Evolutionary conservation across 2,329 filamentous ascomycete species (phyloP).

Genomic region (Pezicula radicicola): DNA sequence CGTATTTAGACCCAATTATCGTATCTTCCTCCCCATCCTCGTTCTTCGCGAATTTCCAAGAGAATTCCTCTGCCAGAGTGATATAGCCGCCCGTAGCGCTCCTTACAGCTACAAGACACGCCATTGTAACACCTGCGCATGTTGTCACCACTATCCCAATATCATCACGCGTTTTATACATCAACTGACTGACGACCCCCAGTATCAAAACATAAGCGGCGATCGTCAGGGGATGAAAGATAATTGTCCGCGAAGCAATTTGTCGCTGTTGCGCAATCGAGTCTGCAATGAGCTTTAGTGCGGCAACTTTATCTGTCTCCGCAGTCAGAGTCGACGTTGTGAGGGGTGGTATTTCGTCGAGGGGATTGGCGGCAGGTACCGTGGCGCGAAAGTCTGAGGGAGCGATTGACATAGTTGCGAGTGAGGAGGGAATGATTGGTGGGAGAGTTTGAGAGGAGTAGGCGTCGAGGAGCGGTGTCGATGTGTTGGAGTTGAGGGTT

Average conservation of each 20-base stretch:
- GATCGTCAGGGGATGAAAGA: slow-evolving; percentile 58
- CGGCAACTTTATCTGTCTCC: slow-evolving; percentile 60
- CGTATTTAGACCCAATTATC: slow-evolving; percentile 65
- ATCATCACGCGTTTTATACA: slow-evolving; percentile 41
- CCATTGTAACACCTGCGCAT: slow-evolving; percentile 58
- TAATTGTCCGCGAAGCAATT: slow-evolving; percentile 57
- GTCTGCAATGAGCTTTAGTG: slow-evolving; percentile 73
- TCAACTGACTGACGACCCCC: slow-evolving; percentile 39
- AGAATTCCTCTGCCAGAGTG: slow-evolving; percentile 23
- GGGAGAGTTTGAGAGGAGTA: slow-evolving; percentile 37
- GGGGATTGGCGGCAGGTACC: slow-evolving; percentile 33
- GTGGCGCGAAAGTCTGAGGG: slow-evolving; percentile 24
- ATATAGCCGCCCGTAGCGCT: slow-evolving; percentile 58
- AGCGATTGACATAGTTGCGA: slow-evolving; percentile 33
- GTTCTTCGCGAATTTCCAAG: slow-evolving; percentile 20
- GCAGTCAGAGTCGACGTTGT: slow-evolving; percentile 54
- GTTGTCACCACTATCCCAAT: slow-evolving; percentile 54
- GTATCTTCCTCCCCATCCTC: slow-evolving; percentile 45
- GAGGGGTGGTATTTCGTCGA: slow-evolving; percentile 57
- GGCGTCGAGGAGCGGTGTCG: slow-evolving; percentile 62
- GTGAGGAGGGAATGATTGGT: slow-evolving; percentile 32
- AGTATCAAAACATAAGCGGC: slow-evolving; percentile 43
- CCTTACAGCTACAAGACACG: slow-evolving; percentile 59
- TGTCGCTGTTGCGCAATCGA: slow-evolving; percentile 81
- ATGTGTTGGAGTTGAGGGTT: slow-evolving; percentile 51